Evolutionary conservation across 2,329 filamentous ascomycete species (phyloP).

Genomic region (Penicillium verrucosum): DNA sequence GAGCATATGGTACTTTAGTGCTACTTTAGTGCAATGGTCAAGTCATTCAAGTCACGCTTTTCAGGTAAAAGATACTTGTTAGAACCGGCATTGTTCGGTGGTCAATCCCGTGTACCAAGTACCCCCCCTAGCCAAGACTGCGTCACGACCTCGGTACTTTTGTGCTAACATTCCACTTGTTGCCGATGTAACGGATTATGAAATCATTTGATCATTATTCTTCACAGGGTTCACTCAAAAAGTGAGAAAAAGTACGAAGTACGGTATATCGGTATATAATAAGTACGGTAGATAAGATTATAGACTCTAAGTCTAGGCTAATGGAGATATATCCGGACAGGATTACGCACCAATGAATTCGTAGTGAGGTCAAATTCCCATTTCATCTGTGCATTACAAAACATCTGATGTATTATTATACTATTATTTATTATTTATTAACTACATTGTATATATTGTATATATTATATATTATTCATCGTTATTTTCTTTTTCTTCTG

Average conservation of each 20-base stretch:
- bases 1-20: neutral
- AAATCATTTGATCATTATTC: neutral
- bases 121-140: constrained; percentile 1
- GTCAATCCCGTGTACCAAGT: neutral
- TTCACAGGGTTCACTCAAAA: neutral
- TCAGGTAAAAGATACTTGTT: neutral
- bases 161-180: neutral
- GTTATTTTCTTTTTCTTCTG: neutral
- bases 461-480: too few species aligned
- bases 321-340: neutral
- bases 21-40: neutral
- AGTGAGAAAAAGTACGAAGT: neutral
- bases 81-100: neutral
- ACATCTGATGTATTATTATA: too few species aligned
- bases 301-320: neutral
- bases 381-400: neutral
- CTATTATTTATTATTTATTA: too few species aligned
- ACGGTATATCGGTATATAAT: too few species aligned
- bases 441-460: too few species aligned
- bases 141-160: constrained; percentile 4
- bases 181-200: neutral
- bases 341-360: constrained; percentile 8
- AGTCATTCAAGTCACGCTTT: too few species aligned
- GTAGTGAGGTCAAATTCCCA: neutral
- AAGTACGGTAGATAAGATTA: neutral